Conservation (phyloP, 192 early-diverging fungal species). For the Coemansia sp. region DNA sequence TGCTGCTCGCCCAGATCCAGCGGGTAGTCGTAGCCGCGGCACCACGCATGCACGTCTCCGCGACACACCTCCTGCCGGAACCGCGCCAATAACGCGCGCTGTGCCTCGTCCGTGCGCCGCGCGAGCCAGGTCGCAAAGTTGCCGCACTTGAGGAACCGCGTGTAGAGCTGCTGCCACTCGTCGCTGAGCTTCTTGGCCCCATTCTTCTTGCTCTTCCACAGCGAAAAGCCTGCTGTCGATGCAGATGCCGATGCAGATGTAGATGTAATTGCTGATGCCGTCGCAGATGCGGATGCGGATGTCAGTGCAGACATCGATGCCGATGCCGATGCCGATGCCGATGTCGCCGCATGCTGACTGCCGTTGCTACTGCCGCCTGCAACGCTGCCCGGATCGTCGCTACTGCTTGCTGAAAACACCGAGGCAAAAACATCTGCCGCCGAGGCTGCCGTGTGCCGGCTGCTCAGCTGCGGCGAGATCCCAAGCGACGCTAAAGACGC, state of each 20-base stretch:
- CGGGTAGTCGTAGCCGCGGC: conserved; percentile 48
- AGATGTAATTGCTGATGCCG: background rate
- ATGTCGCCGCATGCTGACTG: conserved; percentile 2
- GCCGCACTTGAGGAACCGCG: conserved; percentile 83
- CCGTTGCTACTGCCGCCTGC: conserved; percentile 5
- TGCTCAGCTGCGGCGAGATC: conserved; percentile 47
- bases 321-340: background rate
- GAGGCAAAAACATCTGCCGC: conserved; percentile 42
- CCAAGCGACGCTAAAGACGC: conserved; percentile 45
- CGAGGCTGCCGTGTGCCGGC: conserved; percentile 19
- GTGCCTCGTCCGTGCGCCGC: conserved; percentile 70
- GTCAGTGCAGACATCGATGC: background rate
- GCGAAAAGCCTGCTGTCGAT: conserved; percentile 10
- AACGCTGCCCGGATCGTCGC: background rate
- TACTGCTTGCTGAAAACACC: conserved; percentile 38
- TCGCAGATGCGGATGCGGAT: background rate
- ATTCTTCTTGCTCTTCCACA: conserved; percentile 34
- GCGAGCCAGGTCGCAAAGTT: conserved; percentile 97
- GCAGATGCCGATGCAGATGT: too few relatives aligned
- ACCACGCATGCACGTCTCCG: conserved; percentile 52
- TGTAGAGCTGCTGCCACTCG: conserved; percentile 72
- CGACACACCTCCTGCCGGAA: conserved; percentile 70
- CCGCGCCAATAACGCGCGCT: conserved; percentile 72
- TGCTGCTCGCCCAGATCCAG: conserved; percentile 34
- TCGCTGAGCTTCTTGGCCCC: conserved; percentile 56